phyloP scores from a whole-genome alignment of 257 asterid genomes.

The Nicotiana tabacum region DNA sequence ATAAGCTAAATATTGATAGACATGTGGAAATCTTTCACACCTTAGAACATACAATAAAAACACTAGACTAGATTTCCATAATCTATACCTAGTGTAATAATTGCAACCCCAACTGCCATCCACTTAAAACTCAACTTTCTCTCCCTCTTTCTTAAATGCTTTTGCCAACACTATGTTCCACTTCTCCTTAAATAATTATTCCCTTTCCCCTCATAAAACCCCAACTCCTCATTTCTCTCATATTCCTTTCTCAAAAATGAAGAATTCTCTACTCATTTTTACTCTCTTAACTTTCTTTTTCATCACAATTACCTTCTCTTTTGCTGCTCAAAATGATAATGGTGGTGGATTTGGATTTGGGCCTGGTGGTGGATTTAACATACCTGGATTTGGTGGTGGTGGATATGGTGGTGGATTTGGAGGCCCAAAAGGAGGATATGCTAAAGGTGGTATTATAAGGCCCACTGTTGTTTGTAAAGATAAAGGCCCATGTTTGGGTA shows the following conservation, averaged over 20 bases:
- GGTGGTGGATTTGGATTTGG: conserved; percentile 32
- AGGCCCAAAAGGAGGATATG: conserved; percentile 60
- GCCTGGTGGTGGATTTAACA: conserved; percentile 53
- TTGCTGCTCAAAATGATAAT: conserved; percentile 21
- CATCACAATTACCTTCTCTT: conserved; percentile 29
- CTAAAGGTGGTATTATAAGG: conserved; percentile 41
- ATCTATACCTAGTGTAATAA: conserved; percentile 4
- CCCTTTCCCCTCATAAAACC: conserved; percentile 8
- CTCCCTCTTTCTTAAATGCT: background rate
- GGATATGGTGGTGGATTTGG: conserved; percentile 80
- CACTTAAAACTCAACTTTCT: conserved; percentile 15
- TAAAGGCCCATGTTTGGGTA: conserved; percentile 75
- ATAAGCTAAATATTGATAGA: background rate
- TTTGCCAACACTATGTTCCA: background rate
- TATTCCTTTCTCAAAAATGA: background rate
- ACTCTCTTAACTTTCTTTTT: conserved; percentile 25
- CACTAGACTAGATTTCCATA: background rate
- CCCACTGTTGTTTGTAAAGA: conserved; percentile 47
- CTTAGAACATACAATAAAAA: background rate
- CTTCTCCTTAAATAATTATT: background rate
- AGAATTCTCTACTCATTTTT: conserved; percentile 25
- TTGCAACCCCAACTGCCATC: conserved; percentile 41
- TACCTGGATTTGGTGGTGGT: conserved; percentile 57
- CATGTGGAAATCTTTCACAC: background rate
- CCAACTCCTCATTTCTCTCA: background rate